Evolutionary conservation across 2,329 filamentous ascomycete genomes (phyloP), one percentile per base, ranked within the genome.

Genomic region (Polytolypa hystricis): DNA sequence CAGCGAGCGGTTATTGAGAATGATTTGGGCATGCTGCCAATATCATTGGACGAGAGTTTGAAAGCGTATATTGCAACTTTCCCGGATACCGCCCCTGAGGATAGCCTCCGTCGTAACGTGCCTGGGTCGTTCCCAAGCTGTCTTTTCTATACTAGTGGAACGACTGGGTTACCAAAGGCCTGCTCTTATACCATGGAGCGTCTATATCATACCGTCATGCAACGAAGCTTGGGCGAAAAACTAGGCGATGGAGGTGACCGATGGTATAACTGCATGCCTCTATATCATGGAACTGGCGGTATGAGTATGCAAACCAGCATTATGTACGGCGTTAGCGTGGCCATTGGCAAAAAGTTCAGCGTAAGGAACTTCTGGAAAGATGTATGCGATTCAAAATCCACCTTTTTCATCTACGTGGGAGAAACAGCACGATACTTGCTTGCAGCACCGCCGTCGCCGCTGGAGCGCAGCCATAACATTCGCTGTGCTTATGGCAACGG

Each of bases 251-350:
- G 38, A 6, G 54, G 56, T 1, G 77, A 84, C 52, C 64, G 77
- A 17, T 84, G 77, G 71, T 86, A 85, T 51, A 72, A 77, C 51
- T 82, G 79, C 56, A 86, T 86, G 81, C 81, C 74, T 0, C 61
- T 84, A 20, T 86, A 85, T 51, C 82, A 87, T 54, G 81, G 80
- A 10, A 86, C 82, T 0, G 81, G 81, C 5, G 72, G 72, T 12
- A 74, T 81, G 21, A 67, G 64, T 4, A 66, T 70, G 20, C 67
- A 79, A 35, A 59, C 58, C 4, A 73, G 71, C 47, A 58, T 84
- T 42, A 49, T 74, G 4, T 60, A 57, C 3, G 71, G 74, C 2
- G 43, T 70, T 0, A 49, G 53, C 5, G 46, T 66, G 4, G 61
- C 61, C 0, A 48, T 67, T 1, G 62, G 55, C 0, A 59, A 56